These are phyloP conservation scores for Chlorencoelia australis DNA, from an alignment of 2,329 filamentous ascomycete genomes.

Conservation along the genomic window DNA sequence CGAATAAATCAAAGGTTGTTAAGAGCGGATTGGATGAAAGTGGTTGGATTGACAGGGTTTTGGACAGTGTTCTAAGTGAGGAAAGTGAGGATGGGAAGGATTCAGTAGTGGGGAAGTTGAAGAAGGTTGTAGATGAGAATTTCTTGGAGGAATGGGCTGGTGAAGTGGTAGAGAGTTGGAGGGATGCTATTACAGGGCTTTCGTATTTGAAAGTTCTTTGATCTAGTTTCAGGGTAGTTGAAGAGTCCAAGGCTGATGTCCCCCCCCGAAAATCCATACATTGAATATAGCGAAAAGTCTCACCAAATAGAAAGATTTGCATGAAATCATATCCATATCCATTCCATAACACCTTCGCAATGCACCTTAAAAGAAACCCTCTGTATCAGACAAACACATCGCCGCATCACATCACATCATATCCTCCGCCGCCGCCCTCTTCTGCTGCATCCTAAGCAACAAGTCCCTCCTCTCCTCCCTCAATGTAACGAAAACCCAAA, in stretches of 20 bases:
- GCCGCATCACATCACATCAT: slow-evolving; percentile 14
- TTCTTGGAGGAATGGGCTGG: slow-evolving; percentile 27
- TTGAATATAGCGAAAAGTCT: no score
- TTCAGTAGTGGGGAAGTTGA: slow-evolving; percentile 14
- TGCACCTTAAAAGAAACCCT: neutral
- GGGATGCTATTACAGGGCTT: slow-evolving; percentile 24
- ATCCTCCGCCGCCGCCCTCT: slow-evolving; percentile 29
- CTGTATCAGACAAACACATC: neutral
- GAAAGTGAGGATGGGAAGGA: slow-evolving; percentile 1
- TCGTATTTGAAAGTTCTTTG: slow-evolving; percentile 15
- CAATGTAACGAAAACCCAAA: slow-evolving; percentile 70
- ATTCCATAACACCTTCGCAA: neutral
- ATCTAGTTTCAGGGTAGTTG: no score
- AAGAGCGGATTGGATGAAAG: slow-evolving; percentile 25
- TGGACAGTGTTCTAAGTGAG: slow-evolving; percentile 14
- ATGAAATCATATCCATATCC: slow-evolving; percentile 1
- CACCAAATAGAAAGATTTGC: no score
- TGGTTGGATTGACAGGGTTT: slow-evolving; percentile 27
- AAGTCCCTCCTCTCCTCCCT: slow-evolving; percentile 48
- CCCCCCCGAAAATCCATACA: no score
- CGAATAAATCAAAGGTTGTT: slow-evolving; percentile 13
- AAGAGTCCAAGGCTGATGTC: no score
- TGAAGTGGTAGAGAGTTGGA: slow-evolving; percentile 26
- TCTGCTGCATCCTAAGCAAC: slow-evolving; percentile 22
- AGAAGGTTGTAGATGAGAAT: slow-evolving; percentile 18